phyloP scores from a whole-genome alignment of 768 basidiomycete species.

The Russula sp. region DNA sequence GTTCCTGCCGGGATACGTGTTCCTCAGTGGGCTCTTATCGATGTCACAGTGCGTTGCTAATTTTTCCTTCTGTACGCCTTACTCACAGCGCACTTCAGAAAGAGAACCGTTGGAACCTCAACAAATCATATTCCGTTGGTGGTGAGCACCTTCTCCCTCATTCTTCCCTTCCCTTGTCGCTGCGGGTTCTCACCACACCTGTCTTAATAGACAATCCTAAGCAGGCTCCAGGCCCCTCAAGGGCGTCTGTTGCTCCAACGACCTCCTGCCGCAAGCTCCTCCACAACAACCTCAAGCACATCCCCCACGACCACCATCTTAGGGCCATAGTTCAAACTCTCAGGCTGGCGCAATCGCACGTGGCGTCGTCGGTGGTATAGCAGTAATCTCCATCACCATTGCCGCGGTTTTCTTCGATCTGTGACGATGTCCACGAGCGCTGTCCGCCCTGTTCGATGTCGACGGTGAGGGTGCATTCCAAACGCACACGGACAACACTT shows the following conservation, averaged over 20 bases:
- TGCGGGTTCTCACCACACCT: neutral
- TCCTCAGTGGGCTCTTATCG: too few species aligned
- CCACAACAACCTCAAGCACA: neutral
- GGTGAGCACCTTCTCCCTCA: neutral
- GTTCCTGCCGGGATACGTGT: too few species aligned
- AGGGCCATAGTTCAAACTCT: neutral
- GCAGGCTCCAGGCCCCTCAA: neutral
- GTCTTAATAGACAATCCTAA: neutral
- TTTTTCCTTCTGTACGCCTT: too few species aligned
- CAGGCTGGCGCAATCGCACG: neutral
- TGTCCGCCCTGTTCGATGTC: neutral
- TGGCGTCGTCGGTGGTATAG: neutral
- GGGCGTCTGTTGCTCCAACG: neutral
- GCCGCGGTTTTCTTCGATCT: neutral
- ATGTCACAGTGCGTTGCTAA: too few species aligned
- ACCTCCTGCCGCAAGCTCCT: neutral
- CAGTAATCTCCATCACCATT: neutral
- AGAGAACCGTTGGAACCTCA: too few species aligned
- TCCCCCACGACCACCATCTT: neutral
- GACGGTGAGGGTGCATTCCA: neutral
- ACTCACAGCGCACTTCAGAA: too few species aligned
- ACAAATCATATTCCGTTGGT: too few species aligned
- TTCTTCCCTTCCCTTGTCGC: too few species aligned
- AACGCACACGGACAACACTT: neutral
- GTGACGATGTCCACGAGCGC: too few species aligned